A percentile compares a stretch with the other conserved stretches of the same genome.
These are phyloP conservation scores for Paramecium sexaurelia DNA, from an alignment of 73 alveolate genomes.

Conservation along the genomic window DNA sequence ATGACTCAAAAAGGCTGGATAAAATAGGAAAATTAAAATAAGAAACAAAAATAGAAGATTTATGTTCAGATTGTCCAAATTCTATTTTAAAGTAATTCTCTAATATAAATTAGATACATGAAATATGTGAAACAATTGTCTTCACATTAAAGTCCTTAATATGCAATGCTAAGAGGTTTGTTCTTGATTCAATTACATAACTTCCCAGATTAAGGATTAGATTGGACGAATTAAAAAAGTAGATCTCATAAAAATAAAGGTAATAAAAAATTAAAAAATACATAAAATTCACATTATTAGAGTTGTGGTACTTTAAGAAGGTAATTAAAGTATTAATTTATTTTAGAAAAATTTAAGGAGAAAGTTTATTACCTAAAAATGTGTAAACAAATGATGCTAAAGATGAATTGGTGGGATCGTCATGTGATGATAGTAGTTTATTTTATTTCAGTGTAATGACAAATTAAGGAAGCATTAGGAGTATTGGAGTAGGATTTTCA, in stretches of 20 bases:
- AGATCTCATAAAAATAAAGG: background rate
- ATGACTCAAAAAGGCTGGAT: background rate
- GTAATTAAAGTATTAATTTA: background rate
- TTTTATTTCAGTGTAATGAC: background rate
- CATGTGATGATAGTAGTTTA: background rate
- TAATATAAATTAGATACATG: background rate
- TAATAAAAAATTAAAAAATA: background rate
- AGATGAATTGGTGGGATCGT: background rate
- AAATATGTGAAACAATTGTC: background rate
- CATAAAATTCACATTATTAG: background rate
- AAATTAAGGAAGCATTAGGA: background rate
- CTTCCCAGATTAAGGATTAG: background rate
- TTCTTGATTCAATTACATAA: background rate
- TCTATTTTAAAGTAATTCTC: background rate
- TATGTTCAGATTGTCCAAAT: conserved; percentile 45
- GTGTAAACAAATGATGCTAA: background rate
- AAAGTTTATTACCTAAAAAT: background rate
- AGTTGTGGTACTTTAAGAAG: background rate
- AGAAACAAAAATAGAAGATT: conserved; percentile 24
- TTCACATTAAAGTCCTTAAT: background rate
- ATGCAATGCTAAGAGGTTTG: conserved; percentile 18
- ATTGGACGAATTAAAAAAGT: background rate
- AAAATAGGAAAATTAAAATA: conserved; percentile 54
- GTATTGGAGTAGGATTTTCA: background rate
- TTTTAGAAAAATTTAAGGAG: background rate